Base-by-base conservation (phyloP, 805 yeast species). In the Candida sithepensis region DNA sequence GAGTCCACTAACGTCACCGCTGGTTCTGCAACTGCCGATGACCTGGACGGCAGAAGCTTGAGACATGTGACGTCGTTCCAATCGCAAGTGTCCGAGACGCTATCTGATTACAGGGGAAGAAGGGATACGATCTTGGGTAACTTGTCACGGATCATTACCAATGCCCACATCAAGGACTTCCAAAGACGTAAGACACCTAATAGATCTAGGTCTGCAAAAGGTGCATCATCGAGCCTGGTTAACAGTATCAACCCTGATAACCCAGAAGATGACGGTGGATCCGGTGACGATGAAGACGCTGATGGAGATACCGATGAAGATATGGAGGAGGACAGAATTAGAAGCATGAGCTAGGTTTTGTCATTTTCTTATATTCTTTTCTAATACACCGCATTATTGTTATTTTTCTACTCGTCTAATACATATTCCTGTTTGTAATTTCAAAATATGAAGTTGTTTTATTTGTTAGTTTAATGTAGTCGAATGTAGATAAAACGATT, bases 91-190 rank as follows among this genome's bases (percentile, higher is more conserved):
- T 34, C 38, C 12, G 44, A 26, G 14, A 13, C 24, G 9, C 22
- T 13, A 7, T 16, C 21, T 16, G 32, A 32, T 4, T 14, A 33
- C 14, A 41, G 19, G 14, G 28, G 36, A 5, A 38, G 46, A 33
- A 42, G 40, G 33, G 22, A 41, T n/a, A 50, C 62, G 16, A 64
- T 70, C 1, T 64, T 82, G 40, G 69, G 69, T 34, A 65, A 68
- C 23, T 64, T 83, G n/a, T 69, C 80, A 3, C 74, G 75, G 43
- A 77, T 80, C 1, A 71, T 87, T 55, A 84, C 83, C 12, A 77
- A 73, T 64, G 96, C 96, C 0, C 96, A 88, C 58, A 82, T 87
- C 34, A 84, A 85, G 60, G 96, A 88, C 68, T 88, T 88, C 72
- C 94, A 88, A 66, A 76, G 91, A 57, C 75, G 82, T 46, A 77